phyloP scores from a whole-genome alignment of 139 green algal species.

The Chlamydomonas incerta region DNA sequence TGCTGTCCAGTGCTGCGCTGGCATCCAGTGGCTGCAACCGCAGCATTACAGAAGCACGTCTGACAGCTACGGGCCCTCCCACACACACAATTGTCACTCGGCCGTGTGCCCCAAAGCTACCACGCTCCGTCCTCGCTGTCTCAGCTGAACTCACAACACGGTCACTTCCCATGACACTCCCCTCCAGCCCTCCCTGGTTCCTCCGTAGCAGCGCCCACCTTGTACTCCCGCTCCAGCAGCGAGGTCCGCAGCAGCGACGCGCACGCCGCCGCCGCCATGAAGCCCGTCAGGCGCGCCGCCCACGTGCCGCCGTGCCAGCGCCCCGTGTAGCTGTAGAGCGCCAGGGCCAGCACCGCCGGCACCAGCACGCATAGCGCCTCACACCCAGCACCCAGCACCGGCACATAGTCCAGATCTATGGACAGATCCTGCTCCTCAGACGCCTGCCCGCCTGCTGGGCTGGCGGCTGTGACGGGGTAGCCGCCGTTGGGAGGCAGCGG shows the following conservation, averaged over 20 bases:
- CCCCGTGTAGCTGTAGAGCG: slow-evolving; percentile 54
- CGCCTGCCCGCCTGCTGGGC: background rate
- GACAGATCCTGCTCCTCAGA: background rate
- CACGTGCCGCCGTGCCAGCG: slow-evolving; percentile 50
- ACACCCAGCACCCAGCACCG: slow-evolving; percentile 1
- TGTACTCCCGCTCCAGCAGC: slow-evolving; percentile 60
- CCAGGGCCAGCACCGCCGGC: slow-evolving; percentile 16
- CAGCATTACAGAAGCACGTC: too few relatives aligned
- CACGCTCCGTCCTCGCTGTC: background rate
- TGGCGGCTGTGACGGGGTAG: too few relatives aligned
- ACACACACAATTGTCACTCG: too few relatives aligned
- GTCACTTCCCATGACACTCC: background rate
- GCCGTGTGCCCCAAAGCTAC: too few relatives aligned
- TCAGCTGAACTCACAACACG: background rate
- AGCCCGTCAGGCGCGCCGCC: slow-evolving; percentile 37
- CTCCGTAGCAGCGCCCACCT: too few relatives aligned
- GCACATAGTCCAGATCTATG: slow-evolving; percentile 36
- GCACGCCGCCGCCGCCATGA: slow-evolving; percentile 15
- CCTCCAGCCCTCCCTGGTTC: too few relatives aligned
- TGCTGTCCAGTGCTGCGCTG: too few relatives aligned
- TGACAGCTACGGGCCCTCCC: too few relatives aligned
- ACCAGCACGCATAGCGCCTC: slow-evolving; percentile 47
- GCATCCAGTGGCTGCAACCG: too few relatives aligned
- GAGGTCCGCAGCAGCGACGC: slow-evolving; percentile 26
- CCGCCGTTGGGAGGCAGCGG: too few relatives aligned